These are phyloP conservation scores for Diaporthe sp. DNA, from an alignment of 2,329 filamentous ascomycete species.

Conservation along the genomic window DNA sequence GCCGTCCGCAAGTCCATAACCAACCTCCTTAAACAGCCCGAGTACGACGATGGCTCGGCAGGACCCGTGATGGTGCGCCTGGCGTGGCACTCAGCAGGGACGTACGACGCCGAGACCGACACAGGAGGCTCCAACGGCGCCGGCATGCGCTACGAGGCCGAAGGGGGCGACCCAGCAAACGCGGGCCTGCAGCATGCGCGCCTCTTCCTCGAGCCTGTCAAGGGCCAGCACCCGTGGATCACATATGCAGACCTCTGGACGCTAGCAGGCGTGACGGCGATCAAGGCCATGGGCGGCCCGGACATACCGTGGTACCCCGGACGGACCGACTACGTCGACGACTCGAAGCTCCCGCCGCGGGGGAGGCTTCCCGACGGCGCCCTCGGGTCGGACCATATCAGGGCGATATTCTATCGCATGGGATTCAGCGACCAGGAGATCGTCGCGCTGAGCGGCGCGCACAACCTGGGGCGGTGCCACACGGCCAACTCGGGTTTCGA, in stretches of 20 bases:
- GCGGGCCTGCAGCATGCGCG: slow-evolving; percentile 75
- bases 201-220: slow-evolving; percentile 74
- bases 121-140: slow-evolving; percentile 76
- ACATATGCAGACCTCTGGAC: slow-evolving; percentile 78
- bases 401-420: slow-evolving; percentile 96
- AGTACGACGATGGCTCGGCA: slow-evolving; percentile 75
- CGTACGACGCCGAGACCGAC: slow-evolving; percentile 70
- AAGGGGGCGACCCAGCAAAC: slow-evolving; percentile 76
- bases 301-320: slow-evolving; percentile 69
- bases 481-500: slow-evolving; percentile 61
- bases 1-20: slow-evolving; percentile 68
- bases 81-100: slow-evolving; percentile 76
- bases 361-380: slow-evolving; percentile 80
- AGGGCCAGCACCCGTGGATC: slow-evolving; percentile 72
- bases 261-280: slow-evolving; percentile 70
- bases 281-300: slow-evolving; percentile 73
- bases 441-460: slow-evolving; percentile 87
- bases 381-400: slow-evolving; percentile 85
- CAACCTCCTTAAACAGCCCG: slow-evolving; percentile 69
- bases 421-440: slow-evolving; percentile 98
- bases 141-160: slow-evolving; percentile 75
- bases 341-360: slow-evolving; percentile 69
- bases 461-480: slow-evolving; percentile 85
- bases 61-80: slow-evolving; percentile 75
- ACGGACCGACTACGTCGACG: slow-evolving; percentile 73